Evolutionary conservation across 2,329 filamentous ascomycete species (phyloP), one percentile per base, ranked within the genome.

Genomic region (Metarhizium rileyi): DNA sequence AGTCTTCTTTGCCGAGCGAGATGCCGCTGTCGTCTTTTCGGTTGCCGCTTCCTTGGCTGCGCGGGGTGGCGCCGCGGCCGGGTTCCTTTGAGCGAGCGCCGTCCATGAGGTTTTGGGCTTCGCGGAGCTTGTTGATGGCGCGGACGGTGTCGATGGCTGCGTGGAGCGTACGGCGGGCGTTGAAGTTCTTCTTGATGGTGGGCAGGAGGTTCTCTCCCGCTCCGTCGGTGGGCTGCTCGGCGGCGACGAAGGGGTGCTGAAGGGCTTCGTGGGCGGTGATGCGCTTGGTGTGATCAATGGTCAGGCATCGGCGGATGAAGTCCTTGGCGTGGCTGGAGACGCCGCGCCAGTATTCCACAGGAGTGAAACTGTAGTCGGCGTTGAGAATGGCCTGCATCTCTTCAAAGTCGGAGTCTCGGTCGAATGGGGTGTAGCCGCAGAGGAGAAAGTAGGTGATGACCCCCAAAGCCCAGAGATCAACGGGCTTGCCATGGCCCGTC

Each of bases 371-470:
- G 74, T 97, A 98, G 72, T 97, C 91, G 52, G 93, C 93, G 54
- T 90, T 87, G 50, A 97, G 81, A 64, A 98, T 98, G 59, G 93
- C 93, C 72, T 97, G 91, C 91, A 98, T 97, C 72, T 98, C 93
- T 72, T 98, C 93, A 62, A 97, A 84, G 69, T 98, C 95, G 59
- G 84, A 91, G 68, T 97, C 93, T 50, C 93, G 86, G 70, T 98
- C 93, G 66, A 98, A 98, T 12, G 93, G 93, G 1, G 93, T 98
- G 71, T 97, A 97, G 52, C 93, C 93, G 69, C 93, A 97, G 46
- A 98, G 83, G 27, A 98, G 75, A 73, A 98, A 98, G 73, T 97
- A 98, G 28, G 93, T 97, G 63, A 98, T 98, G 41, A 98, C 93
- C 44, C 93, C 93, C 55, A 97, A 89, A 35, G 93, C 93, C 93